These are phyloP conservation scores for Mycena capillaripes DNA, from an alignment of 768 basidiomycete species.

Conservation along the genomic window DNA sequence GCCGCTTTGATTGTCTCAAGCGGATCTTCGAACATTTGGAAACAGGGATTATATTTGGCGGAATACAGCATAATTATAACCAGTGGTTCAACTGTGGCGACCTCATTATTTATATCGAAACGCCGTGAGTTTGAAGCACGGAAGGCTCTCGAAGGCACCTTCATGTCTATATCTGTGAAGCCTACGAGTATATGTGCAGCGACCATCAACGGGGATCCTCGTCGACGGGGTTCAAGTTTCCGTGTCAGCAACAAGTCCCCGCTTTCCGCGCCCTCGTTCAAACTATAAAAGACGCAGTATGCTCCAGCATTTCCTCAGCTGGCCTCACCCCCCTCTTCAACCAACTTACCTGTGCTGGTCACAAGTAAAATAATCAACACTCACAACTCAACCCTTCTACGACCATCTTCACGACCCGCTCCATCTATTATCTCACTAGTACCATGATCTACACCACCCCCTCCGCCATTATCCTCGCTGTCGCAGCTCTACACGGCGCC, in stretches of 20 bases:
- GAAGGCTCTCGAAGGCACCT: not conserved
- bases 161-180: too few species aligned
- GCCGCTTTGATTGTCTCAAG: too few species aligned
- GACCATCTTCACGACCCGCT: constrained; percentile 6
- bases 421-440: not conserved
- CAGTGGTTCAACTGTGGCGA: too few species aligned
- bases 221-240: not conserved
- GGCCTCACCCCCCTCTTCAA: constrained; percentile 14
- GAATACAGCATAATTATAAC: too few species aligned
- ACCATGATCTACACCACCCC: constrained; percentile 8
- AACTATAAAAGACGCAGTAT: constrained; percentile 1
- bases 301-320: not conserved
- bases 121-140: not conserved
- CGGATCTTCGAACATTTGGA: too few species aligned
- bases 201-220: not conserved
- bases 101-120: not conserved
- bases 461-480: constrained; percentile 6
- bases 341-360: constrained; percentile 23
- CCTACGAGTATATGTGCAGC: too few species aligned
- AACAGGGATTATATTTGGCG: too few species aligned
- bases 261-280: not conserved
- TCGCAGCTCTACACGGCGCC: not conserved
- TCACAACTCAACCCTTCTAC: not conserved
- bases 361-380: not conserved
- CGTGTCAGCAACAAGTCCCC: constrained; percentile 1